phyloP scores from a whole-genome alignment of 768 basidiomycete genomes.

The Suillus spraguei region DNA sequence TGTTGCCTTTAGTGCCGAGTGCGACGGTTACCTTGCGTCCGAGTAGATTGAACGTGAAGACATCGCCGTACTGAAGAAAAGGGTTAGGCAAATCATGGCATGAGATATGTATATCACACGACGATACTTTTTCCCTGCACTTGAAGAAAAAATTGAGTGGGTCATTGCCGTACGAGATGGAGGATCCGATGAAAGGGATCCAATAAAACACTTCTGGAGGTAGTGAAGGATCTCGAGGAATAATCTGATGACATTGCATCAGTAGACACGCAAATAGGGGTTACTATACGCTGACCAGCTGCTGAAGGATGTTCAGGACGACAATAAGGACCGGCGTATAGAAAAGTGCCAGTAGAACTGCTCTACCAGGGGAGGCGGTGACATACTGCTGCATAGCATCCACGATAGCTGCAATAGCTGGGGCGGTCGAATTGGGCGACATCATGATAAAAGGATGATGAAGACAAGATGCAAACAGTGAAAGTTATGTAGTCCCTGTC shows the following conservation, averaged over 20 bases:
- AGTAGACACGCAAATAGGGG: not conserved
- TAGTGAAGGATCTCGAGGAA: slow-evolving; percentile 67
- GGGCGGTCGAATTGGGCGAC: slow-evolving; percentile 26
- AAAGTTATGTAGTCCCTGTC: no score
- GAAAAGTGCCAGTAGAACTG: slow-evolving; percentile 47
- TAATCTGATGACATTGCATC: slow-evolving; percentile 45
- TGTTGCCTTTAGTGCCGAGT: slow-evolving; percentile 89
- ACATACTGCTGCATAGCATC: slow-evolving; percentile 23
- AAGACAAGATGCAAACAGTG: slow-evolving; percentile 4
- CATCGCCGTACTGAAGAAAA: slow-evolving; percentile 77
- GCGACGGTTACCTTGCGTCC: slow-evolving; percentile 92
- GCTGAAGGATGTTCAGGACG: slow-evolving; percentile 73
- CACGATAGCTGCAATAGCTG: slow-evolving; percentile 20
- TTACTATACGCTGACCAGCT: slow-evolving; percentile 56
- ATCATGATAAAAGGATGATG: slow-evolving; percentile 25
- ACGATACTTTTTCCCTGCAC: slow-evolving; percentile 72
- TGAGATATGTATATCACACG: not conserved
- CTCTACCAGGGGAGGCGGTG: slow-evolving; percentile 24
- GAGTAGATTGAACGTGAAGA: slow-evolving; percentile 92
- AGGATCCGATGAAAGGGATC: slow-evolving; percentile 89
- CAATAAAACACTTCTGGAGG: slow-evolving; percentile 95
- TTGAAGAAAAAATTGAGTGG: slow-evolving; percentile 86
- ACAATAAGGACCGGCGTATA: slow-evolving; percentile 72
- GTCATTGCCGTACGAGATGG: slow-evolving; percentile 87
- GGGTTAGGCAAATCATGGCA: not conserved